Base-by-base conservation (phyloP, 1,284 basidiomycete species). In the Fomitiporia mediterranea region DNA sequence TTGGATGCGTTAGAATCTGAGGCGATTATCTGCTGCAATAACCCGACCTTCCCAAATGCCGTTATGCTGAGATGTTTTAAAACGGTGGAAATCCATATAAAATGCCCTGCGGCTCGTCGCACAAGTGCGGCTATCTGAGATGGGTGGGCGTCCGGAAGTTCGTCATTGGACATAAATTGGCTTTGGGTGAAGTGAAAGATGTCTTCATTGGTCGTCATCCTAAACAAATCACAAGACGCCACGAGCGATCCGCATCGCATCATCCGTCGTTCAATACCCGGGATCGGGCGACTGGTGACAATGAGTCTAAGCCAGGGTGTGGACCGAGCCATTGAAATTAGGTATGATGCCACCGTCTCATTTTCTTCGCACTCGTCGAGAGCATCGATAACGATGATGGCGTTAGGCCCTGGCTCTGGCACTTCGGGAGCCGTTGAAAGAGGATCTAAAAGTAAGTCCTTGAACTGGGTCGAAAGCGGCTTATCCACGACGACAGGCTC, bases 11-110 rank as follows among this genome's bases (percentile, higher is more conserved):
- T n/a, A n/a, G n/a, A n/a, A 23, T 42, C 40, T 23, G 21, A 42
- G 21, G 15, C 6, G 40, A 42, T 7, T n/a, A 42, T 23, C 8
- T 17, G 7, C 1, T 25, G n/a, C 7, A 34, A 5, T 5, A 17
- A 23, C 25, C 23, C 11, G 3, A 21, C 2, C 4, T 2, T 39
- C 35, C 15, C 19, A 15, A 19, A 11, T 38, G 15, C 21, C n/a
- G 3, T 23, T 15, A 34, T 2, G 6, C 30, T 6, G 21, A 15
- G 34, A 21, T 25, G n/a, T 13, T 51, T n/a, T 13, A 19, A 56
- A 30, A 67, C 65, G 1, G 67, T 68, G 19, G 60, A 53, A 4
- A 67, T 62, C 50, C 66, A 68, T 15, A 68, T 68, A 42, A 68
- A 68, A n/a, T n/a, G n/a, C n/a, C n/a, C n/a, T n/a, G n/a, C n/a